Evolutionary conservation across 768 basidiomycete species (phyloP).

Genomic region (Leucocoprinus birnbaumii): DNA sequence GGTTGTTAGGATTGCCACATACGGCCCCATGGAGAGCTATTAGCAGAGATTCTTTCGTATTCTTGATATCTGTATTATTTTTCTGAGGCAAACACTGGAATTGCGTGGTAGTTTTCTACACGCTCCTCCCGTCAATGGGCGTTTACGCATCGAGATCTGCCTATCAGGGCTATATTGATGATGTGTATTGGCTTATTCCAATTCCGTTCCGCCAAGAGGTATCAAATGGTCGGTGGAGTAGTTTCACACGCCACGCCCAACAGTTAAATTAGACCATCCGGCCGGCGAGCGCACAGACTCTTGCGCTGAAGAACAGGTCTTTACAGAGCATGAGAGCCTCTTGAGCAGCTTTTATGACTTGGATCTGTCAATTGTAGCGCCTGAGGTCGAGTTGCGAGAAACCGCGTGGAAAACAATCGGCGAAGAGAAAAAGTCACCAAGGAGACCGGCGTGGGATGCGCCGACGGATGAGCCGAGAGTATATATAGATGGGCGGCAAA

Average conservation of each 20-base stretch:
- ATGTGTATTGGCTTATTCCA: not conserved
- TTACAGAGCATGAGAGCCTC: not conserved
- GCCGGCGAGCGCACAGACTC: not conserved
- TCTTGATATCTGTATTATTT: too few species aligned
- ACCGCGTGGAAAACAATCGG: not conserved
- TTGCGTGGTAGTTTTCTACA: too few species aligned
- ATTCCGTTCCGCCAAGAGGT: not conserved
- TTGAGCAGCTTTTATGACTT: too few species aligned
- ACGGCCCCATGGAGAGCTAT: too few species aligned
- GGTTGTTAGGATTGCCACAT: too few species aligned
- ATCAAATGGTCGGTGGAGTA: not conserved
- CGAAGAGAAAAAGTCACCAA: conserved; percentile 3
- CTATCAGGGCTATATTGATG: not conserved
- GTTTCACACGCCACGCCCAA: not conserved
- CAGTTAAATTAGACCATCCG: not conserved
- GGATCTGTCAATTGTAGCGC: too few species aligned
- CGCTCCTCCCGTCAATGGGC: too few species aligned
- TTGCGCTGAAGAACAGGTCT: not conserved
- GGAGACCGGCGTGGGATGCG: not conserved
- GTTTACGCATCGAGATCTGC: too few species aligned
- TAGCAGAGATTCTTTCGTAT: too few species aligned
- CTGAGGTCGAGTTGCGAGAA: too few species aligned
- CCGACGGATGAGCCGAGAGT: not conserved
- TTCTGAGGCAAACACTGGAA: too few species aligned
- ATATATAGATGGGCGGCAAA: conserved; percentile 9